A percentile compares a stretch with the other conserved stretches of the same genome.
These are phyloP conservation scores for Tulasnella sp. DNA, from an alignment of 768 basidiomycete genomes.

Conservation along the genomic window DNA sequence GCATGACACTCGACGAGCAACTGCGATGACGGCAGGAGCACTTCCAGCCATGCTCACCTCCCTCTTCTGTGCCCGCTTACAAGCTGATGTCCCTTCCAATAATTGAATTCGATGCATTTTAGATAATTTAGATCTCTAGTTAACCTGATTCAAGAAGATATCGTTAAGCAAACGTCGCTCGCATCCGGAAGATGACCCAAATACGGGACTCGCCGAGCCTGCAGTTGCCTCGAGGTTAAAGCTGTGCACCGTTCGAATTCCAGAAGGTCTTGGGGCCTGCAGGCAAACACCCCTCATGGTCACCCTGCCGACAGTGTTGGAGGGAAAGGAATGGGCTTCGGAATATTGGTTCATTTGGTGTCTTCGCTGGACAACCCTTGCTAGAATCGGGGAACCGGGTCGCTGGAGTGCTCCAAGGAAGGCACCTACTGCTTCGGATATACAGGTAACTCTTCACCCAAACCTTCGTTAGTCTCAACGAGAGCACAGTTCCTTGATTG, in stretches of 20 bases:
- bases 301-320: background rate
- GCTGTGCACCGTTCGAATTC: background rate
- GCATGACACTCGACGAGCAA: no score
- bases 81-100: background rate
- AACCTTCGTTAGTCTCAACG: background rate
- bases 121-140: background rate
- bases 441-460: background rate
- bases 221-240: background rate
- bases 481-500: background rate
- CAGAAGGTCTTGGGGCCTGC: background rate
- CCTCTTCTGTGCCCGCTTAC: background rate
- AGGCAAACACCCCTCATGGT: background rate
- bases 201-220: background rate
- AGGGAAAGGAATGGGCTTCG: background rate
- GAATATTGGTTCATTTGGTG: no score
- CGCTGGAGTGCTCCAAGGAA: background rate
- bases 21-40: no score
- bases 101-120: background rate
- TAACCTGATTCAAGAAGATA: no score
- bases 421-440: background rate
- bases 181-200: background rate
- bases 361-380: no score
- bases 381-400: background rate
- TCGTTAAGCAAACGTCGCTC: background rate
- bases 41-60: no score